These are phyloP conservation scores for Rhizodiscina lignyota DNA, from an alignment of 495 filamentous ascomycete genomes.

Conservation along the genomic window DNA sequence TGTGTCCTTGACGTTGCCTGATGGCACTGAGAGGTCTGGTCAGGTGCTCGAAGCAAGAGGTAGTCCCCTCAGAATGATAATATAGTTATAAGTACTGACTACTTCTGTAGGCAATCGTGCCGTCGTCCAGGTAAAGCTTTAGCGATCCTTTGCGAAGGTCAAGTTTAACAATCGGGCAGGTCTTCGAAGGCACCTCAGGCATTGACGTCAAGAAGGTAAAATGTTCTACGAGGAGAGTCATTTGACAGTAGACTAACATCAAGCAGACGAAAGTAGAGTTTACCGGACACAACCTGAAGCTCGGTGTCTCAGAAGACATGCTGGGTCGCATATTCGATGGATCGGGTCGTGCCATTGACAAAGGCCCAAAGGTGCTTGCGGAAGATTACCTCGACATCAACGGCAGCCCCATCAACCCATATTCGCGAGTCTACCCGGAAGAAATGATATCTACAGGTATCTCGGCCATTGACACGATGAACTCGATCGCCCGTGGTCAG, in stretches of 20 bases:
- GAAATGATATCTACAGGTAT: conserved; percentile 99
- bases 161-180: conserved; percentile 29
- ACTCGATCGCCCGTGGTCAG: conserved; percentile 97
- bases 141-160: neutral
- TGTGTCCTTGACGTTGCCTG: conserved; percentile 84
- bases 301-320: conserved; percentile 99
- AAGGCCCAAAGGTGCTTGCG: conserved; percentile 93
- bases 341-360: conserved; percentile 92
- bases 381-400: conserved; percentile 99
- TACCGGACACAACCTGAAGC: conserved; percentile 88
- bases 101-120: conserved; percentile 59
- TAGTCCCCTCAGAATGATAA: too few species aligned
- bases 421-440: conserved; percentile 95
- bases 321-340: conserved; percentile 97
- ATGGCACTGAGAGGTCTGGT: conserved; percentile 84
- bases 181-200: conserved; percentile 93
- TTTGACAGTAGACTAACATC: conserved; percentile 5
- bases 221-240: neutral
- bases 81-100: neutral
- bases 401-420: conserved; percentile 97
- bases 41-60: conserved; percentile 96
- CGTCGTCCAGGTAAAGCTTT: conserved; percentile 56
- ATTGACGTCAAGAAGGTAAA: conserved; percentile 95
- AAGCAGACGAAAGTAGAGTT: conserved; percentile 86
- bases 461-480: conserved; percentile 99